phyloP scores from a whole-genome alignment of 2,329 filamentous ascomycete genomes.

The Bipolaris victoriae region DNA sequence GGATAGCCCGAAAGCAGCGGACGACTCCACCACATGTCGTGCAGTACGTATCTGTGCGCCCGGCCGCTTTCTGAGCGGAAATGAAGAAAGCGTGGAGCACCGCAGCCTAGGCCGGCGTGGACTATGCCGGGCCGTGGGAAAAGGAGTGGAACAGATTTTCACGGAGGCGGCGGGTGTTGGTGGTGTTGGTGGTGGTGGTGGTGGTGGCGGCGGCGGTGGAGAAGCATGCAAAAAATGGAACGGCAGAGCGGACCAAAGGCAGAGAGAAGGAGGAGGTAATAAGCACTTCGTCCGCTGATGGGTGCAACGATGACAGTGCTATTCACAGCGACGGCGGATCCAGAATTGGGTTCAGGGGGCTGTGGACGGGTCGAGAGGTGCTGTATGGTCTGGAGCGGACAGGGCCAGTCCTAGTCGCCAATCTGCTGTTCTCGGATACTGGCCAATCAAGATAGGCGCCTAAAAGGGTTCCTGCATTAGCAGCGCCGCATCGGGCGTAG shows the following conservation, averaged over 20 bases:
- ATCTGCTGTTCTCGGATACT: conserved; percentile 19
- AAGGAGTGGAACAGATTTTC: conserved; percentile 20
- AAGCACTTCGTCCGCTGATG: background rate
- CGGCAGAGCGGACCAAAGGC: background rate
- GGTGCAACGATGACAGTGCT: background rate
- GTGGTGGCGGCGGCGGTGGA: too few relatives aligned
- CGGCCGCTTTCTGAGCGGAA: conserved; percentile 40
- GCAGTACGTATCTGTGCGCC: conserved; percentile 37
- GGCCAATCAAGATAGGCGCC: conserved; percentile 27
- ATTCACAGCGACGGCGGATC: background rate
- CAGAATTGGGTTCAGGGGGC: conserved; percentile 25
- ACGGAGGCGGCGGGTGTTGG: background rate
- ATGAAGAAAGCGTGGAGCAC: conserved; percentile 34
- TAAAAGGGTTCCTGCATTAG: conserved; percentile 34
- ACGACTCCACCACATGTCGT: conserved; percentile 25
- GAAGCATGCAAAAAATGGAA: background rate
- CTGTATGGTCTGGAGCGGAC: conserved; percentile 22
- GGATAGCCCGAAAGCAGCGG: conserved; percentile 22
- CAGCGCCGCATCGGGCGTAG: conserved; percentile 6
- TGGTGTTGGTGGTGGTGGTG: too few relatives aligned
- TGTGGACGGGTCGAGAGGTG: conserved; percentile 25
- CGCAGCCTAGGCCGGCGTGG: conserved; percentile 25
- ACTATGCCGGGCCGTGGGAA: conserved; percentile 21
- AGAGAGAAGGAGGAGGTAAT: background rate
- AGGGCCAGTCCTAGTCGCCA: conserved; percentile 21